phyloP scores from a whole-genome alignment of 2,329 filamentous ascomycete species.

The Neurospora sp. region DNA sequence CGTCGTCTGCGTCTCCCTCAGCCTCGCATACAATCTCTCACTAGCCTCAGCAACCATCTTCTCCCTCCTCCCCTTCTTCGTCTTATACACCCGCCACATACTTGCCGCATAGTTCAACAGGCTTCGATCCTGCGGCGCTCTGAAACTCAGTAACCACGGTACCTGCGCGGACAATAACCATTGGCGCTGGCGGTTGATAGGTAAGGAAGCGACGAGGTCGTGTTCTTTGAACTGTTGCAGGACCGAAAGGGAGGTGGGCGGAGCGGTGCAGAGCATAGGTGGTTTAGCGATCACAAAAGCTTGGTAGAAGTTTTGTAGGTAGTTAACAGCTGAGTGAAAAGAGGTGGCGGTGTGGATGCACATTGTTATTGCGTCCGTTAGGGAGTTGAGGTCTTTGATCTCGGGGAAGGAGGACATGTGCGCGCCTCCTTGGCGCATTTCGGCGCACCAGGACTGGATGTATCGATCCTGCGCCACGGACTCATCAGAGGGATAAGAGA shows the following conservation, averaged over 20 bases:
- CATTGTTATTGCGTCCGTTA: slow-evolving; percentile 38
- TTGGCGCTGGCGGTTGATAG: slow-evolving; percentile 29
- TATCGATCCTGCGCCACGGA: slow-evolving; percentile 22
- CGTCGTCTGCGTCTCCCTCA: slow-evolving; percentile 19
- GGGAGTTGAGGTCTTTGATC: slow-evolving; percentile 29
- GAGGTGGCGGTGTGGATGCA: slow-evolving; percentile 41
- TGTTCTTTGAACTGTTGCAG: slow-evolving; percentile 23
- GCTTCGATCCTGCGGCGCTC: slow-evolving; percentile 29
- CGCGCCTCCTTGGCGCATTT: slow-evolving; percentile 27
- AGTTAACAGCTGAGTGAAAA: slow-evolving; percentile 41
- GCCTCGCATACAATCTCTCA: slow-evolving; percentile 19
- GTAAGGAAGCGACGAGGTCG: slow-evolving; percentile 30
- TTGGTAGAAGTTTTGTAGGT: slow-evolving; percentile 41
- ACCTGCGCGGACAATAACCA: slow-evolving; percentile 37
- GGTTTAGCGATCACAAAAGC: slow-evolving; percentile 36
- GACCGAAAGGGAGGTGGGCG: slow-evolving; percentile 22
- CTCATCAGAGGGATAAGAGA: slow-evolving; percentile 23
- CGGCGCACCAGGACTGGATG: slow-evolving; percentile 30
- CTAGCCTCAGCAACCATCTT: slow-evolving; percentile 17
- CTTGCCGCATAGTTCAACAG: slow-evolving; percentile 31
- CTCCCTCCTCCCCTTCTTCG: slow-evolving; percentile 15
- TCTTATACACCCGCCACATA: slow-evolving; percentile 22
- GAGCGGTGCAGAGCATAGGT: slow-evolving; percentile 24
- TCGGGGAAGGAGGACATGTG: slow-evolving; percentile 32
- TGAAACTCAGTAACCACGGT: slow-evolving; percentile 34